Evolutionary conservation across 768 basidiomycete genomes (phyloP), one percentile per base, ranked within the genome.

Genomic region (Termitomyces sp.): DNA sequence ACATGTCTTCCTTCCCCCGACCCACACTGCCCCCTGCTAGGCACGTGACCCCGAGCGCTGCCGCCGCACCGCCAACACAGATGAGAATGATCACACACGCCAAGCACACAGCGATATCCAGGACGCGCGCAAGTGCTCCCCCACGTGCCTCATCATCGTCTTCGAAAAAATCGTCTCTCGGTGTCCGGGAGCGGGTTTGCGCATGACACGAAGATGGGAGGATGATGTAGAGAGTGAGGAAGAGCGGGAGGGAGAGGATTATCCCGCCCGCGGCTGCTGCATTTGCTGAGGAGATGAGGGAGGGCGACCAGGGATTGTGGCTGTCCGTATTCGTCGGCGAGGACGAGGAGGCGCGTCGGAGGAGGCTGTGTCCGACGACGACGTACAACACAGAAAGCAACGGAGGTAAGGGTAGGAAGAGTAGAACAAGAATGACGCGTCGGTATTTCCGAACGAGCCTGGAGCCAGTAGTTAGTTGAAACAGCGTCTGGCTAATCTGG

Each of bases 351-450:
- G 63, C 41, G 33, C 61, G 61, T 11, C 66, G 70, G 22, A 76
- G 65, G 58, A 75, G 61, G 41, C 64, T 65, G 54, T 75, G 74
- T 0, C 75, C 75, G 2, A 67, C 59, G 1, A 67, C 56, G 22
- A 73, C 37, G 58, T 73, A 74, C 0, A 72, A 50, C 15, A 73
- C 57, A 6, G 74, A 68, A 13, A 76, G 57, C 3, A 74, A 54
- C 4, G 74, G 72, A 7, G 75, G 73, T 4, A 75, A 33, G 0
- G 74, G 74, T 5, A 75, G 67, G 61, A 75, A 76, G 0, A 69
- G 59, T 6, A 68, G 58, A 15, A 67, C 11, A 1, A 70, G 61
- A 2, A 71, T 55, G 18, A 63, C n/a, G 33, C 54, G 34, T 5
- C 60, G 47, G 42, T 54, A 50, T 55, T 58, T 63, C 2, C 44